Conservation (phyloP, 139 green algal species). For the Spirogloea muscicola region DNA sequence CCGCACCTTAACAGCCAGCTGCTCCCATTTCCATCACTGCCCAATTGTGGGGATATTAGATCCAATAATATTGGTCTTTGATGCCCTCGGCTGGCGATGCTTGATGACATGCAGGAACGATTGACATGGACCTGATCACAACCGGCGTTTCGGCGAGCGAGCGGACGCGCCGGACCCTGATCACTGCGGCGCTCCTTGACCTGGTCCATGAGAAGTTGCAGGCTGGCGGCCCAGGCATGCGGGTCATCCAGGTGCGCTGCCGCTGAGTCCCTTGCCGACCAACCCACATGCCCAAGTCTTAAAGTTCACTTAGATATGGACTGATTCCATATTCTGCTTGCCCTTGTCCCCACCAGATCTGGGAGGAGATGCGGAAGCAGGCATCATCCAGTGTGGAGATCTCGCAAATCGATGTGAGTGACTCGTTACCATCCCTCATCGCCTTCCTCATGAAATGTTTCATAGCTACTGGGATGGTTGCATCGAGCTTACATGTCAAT, state of each 20-base stretch:
- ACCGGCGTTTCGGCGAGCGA: slow-evolving; percentile 11
- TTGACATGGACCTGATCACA: slow-evolving; percentile 11
- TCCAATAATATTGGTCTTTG: too few relatives aligned
- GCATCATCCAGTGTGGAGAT: not conserved
- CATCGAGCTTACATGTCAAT: too few relatives aligned
- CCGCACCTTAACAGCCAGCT: too few relatives aligned
- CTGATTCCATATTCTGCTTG: not conserved
- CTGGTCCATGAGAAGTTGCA: not conserved
- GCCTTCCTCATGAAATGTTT: not conserved
- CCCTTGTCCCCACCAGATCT: not conserved
- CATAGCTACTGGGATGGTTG: not conserved
- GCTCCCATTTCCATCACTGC: too few relatives aligned
- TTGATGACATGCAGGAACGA: not conserved
- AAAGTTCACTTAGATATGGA: not conserved
- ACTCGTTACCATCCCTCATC: not conserved
- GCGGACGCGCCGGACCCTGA: slow-evolving; percentile 3
- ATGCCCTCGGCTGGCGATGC: not conserved
- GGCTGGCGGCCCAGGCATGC: not conserved
- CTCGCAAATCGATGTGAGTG: not conserved
- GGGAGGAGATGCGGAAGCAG: slow-evolving; percentile 7
- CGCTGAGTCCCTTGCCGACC: not conserved
- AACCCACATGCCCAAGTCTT: not conserved
- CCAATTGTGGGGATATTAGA: too few relatives aligned
- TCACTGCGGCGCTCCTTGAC: not conserved
- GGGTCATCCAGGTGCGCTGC: not conserved